phyloP scores from a whole-genome alignment of 148 eudicot genomes.

The Rhododendron ovatum region DNA sequence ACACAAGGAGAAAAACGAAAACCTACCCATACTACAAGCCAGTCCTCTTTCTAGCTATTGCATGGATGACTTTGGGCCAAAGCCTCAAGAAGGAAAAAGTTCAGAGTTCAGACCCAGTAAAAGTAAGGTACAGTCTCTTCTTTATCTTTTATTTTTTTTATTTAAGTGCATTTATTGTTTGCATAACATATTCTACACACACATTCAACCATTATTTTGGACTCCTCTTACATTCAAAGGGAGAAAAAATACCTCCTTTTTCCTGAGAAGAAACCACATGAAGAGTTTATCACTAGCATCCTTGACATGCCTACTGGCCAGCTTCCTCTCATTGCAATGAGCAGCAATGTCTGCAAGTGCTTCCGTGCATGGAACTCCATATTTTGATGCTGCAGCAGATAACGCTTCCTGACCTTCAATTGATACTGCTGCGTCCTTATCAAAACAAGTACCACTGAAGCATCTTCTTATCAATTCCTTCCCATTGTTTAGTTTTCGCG shows the following conservation, averaged over 20 bases:
- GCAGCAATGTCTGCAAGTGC: slow-evolving; percentile 57
- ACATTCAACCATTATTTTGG: not conserved
- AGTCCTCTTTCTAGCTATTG: not conserved
- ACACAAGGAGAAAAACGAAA: not conserved
- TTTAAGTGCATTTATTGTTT: not conserved
- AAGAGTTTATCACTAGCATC: slow-evolving; percentile 76
- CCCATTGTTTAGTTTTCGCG: slow-evolving; percentile 12
- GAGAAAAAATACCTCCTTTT: slow-evolving; percentile 52
- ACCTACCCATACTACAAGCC: not conserved
- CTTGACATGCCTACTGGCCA: slow-evolving; percentile 74
- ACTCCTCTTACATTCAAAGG: not conserved
- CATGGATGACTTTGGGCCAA: not conserved
- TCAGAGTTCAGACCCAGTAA: not conserved
- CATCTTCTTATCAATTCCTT: slow-evolving; percentile 28
- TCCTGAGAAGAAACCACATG: slow-evolving; percentile 76
- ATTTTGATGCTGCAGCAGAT: slow-evolving; percentile 50
- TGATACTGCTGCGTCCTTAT: slow-evolving; percentile 42
- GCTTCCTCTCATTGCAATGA: slow-evolving; percentile 67
- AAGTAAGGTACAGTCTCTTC: not conserved
- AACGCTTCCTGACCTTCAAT: slow-evolving; percentile 52
- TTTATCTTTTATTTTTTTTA: not conserved
- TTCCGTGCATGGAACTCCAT: slow-evolving; percentile 50
- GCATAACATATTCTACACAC: not conserved
- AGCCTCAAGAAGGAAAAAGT: not conserved
- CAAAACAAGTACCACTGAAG: slow-evolving; percentile 57